phyloP scores from a whole-genome alignment of 2,329 filamentous ascomycete genomes.

The Lachnellula hyalina region DNA sequence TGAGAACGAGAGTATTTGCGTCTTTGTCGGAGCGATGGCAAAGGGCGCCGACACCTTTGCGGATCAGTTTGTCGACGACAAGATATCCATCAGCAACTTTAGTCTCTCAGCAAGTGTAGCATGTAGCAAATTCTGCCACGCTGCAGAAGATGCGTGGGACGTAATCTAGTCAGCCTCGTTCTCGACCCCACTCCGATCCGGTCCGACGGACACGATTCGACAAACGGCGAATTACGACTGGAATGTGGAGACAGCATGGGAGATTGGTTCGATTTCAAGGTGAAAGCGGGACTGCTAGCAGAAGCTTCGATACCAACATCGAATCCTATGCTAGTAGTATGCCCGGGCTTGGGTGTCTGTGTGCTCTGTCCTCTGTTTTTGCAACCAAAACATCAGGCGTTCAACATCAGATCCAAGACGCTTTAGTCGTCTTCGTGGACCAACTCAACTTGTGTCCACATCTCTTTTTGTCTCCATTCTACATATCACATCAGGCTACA shows the following conservation, averaged over 20 bases:
- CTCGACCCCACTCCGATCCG: conserved; percentile 8
- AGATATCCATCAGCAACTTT: conserved; percentile 98
- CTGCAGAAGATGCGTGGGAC: conserved; percentile 92
- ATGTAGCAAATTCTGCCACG: conserved; percentile 99
- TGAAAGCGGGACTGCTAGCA: conserved; percentile 34
- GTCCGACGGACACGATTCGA: conserved; percentile 15
- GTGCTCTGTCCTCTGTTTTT: conserved; percentile 74
- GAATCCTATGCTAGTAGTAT: conserved; percentile 42
- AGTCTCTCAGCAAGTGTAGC: conserved; percentile 95
- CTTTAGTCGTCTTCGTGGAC: conserved; percentile 52
- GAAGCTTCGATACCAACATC: conserved; percentile 69
- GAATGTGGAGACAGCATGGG: conserved; percentile 10
- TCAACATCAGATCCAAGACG: conserved; percentile 71
- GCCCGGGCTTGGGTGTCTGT: conserved; percentile 54
- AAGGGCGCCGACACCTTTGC: conserved; percentile 96
- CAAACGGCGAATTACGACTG: conserved; percentile 1
- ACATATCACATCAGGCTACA: conserved; percentile 3
- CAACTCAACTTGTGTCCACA: conserved; percentile 61
- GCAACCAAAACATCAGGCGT: conserved; percentile 77
- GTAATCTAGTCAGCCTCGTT: conserved; percentile 59
- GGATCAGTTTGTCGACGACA: conserved; percentile 89
- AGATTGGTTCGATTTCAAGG: conserved; percentile 29
- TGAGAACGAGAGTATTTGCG: conserved; percentile 87
- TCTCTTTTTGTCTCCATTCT: conserved; percentile 32
- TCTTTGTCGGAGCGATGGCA: conserved; percentile 98